Percentiles rank a stretch among this genome's conserved stretches.
phyloP scores from a whole-genome alignment of 176 grass and related monocot species.

The Oryza meyeriana region DNA sequence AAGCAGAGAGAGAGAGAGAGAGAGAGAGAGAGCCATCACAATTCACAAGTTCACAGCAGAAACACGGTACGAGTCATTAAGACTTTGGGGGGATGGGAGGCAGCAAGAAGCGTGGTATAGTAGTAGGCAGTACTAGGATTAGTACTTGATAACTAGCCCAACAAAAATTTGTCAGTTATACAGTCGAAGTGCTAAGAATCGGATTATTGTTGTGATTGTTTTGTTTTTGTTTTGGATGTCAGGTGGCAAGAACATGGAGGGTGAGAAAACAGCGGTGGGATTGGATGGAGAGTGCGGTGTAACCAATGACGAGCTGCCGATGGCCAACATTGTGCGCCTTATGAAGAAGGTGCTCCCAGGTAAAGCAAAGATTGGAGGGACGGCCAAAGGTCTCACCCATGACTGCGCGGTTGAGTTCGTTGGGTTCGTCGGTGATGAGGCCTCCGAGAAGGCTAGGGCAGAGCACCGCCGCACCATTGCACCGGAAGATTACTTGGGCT shows the following conservation, averaged over 20 bases:
- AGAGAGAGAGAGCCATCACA: background rate
- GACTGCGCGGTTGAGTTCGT: slow-evolving; percentile 69
- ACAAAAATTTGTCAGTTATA: background rate
- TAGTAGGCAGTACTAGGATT: background rate
- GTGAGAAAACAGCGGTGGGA: background rate
- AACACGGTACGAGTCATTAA: background rate
- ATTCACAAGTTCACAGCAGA: background rate
- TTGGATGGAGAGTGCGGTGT: background rate
- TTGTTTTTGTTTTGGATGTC: background rate
- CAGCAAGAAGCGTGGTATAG: slow-evolving; percentile 24
- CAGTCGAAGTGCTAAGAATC: background rate
- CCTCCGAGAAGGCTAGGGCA: slow-evolving; percentile 28
- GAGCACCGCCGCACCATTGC: slow-evolving; percentile 53
- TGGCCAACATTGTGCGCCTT: slow-evolving; percentile 56
- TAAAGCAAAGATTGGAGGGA: slow-evolving; percentile 34
- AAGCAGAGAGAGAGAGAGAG: background rate
- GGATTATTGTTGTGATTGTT: background rate
- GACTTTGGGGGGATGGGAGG: background rate
- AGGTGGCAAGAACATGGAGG: background rate
- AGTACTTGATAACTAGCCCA: background rate
- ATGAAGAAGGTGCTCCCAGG: slow-evolving; percentile 51
- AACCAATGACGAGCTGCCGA: slow-evolving; percentile 28
- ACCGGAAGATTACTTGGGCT: slow-evolving; percentile 55
- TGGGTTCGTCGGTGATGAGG: slow-evolving; percentile 61
- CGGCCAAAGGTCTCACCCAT: slow-evolving; percentile 52